Percentiles rank a stretch among this genome's conserved stretches.
Conservation (phyloP, 352 stramenopile species). For the Globisporangium paddicum region DNA sequence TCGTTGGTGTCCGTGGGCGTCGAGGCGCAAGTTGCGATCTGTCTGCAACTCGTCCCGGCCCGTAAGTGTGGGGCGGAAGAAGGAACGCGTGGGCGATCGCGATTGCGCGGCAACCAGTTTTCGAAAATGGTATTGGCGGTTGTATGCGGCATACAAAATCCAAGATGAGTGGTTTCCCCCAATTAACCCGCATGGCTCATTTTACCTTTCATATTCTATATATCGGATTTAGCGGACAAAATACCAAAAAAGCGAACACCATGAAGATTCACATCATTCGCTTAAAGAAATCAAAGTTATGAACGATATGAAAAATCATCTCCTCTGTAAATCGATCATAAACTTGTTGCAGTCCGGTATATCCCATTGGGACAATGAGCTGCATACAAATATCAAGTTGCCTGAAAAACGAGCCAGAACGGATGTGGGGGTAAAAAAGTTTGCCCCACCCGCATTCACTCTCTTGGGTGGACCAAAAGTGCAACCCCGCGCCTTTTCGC, state of each 20-base stretch:
- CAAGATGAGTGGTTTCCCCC: too few species aligned
- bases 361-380: neutral
- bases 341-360: too few species aligned
- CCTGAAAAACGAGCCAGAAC: neutral
- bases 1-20: neutral
- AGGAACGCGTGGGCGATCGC: conserved; percentile 7
- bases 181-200: too few species aligned
- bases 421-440: neutral
- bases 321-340: neutral
- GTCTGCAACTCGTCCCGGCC: neutral
- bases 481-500: neutral
- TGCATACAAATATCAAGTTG: neutral
- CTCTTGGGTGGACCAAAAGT: neutral
- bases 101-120: conserved; percentile 6
- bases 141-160: too few species aligned
- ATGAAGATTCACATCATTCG: too few species aligned
- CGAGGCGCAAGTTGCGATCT: conserved; percentile 1
- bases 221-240: too few species aligned
- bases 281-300: too few species aligned
- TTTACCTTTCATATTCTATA: too few species aligned
- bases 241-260: too few species aligned
- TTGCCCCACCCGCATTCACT: neutral
- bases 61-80: conserved; percentile 4
- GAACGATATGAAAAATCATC: conserved; percentile 3
- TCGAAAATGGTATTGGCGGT: conserved; percentile 6